Evolutionary conservation across 2,329 filamentous ascomycete species (phyloP), one percentile per base, ranked within the genome.

Genomic region (Volutella citrinella): DNA sequence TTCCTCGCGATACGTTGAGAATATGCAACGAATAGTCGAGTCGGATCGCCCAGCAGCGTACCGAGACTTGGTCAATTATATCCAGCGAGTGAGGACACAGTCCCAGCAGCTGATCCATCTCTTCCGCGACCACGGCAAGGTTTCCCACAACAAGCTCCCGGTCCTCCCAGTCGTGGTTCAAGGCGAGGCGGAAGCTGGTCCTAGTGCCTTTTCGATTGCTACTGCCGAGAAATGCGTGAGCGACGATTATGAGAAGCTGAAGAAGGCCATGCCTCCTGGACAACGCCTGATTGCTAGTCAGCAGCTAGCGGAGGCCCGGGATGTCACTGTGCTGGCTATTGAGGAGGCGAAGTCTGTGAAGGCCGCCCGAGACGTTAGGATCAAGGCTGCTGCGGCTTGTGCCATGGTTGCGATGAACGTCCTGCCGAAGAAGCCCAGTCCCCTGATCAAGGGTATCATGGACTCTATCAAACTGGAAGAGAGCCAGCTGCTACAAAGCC

Each of bases 401-500:
- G 90, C 90, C 10, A 67, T 97, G 36, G 85, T 98, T 30, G 84
- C 89, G n/a, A 82, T 97, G 65, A 80, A 82, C 38, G 75, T 85
- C 19, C 74, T 96, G 9, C 91, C 94, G 0, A 97, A 95, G 76
- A 97, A 95, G 59, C 89, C 91, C 9, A 89, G 87, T 42, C 78
- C 83, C 13, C 80, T 95, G 10, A 98, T 98, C 65, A 96, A 95
- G 64, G 87, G 82, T 4, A 86, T 98, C 63, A 98, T 98, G 93
- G 93, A 98, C 60, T 97, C 91, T 54, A 78, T 98, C 55, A 98
- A 97, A 64, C 82, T 81, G 22, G 94, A 98, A 57, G 93, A 96
- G 52, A 97, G 94, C 53, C 65, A 84, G 18, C 87, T 93, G 47
- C 71, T 98, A 3, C 93, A 98, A 59, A 80, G 78, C 49, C 84